Evolutionary conservation across 169 alveolate genomes (phyloP).

Genomic region (Plasmodium cynomolgi): DNA sequence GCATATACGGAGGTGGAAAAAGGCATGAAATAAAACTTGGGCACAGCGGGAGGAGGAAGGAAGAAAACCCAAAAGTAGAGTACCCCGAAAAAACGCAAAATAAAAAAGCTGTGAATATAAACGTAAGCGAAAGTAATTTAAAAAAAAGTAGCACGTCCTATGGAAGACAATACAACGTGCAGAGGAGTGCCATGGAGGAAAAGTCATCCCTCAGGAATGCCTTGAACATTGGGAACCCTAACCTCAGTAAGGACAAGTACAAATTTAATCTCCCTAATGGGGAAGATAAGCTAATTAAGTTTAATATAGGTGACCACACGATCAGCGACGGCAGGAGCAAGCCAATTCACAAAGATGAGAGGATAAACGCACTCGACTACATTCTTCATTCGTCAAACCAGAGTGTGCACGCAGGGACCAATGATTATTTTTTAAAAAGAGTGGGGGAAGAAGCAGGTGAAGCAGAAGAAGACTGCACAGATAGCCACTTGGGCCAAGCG

Average conservation of each 20-base stretch:
- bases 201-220: background rate
- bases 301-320: background rate
- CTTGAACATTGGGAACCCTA: background rate
- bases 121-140: constrained; percentile 13
- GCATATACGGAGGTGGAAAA: background rate
- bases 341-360: constrained; percentile 4
- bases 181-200: background rate
- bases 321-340: background rate
- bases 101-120: constrained; percentile 3
- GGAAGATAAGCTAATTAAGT: constrained; percentile 1
- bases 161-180: background rate
- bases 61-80: background rate
- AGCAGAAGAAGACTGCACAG: background rate
- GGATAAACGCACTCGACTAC: constrained; percentile 2
- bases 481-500: background rate
- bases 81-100: background rate
- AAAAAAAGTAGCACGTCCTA: background rate
- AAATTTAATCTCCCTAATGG: background rate
- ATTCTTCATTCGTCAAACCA: background rate
- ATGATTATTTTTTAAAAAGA: constrained; percentile 3
- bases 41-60: background rate
- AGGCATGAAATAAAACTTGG: constrained; percentile 20
- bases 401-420: background rate
- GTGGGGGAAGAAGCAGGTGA: background rate
- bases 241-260: background rate